Conservation (phyloP, 164 flowering plant species). For the Piper longum region DNA sequence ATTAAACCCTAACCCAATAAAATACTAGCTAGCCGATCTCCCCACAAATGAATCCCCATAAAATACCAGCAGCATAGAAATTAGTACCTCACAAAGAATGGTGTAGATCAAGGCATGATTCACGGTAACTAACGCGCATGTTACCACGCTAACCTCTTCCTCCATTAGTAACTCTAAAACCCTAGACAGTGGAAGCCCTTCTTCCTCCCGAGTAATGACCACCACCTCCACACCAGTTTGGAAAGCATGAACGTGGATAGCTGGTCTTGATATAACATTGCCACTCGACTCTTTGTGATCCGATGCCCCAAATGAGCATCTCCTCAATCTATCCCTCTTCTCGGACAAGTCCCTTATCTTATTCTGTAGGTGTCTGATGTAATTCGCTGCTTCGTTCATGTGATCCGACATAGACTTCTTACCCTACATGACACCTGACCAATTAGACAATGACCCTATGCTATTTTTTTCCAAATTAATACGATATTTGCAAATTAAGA, state of each 20-base stretch:
- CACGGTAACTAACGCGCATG: conserved; percentile 21
- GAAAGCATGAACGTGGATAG: conserved; percentile 15
- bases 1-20: no score
- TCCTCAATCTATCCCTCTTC: conserved; percentile 23
- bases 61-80: no score
- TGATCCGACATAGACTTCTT: conserved; percentile 34
- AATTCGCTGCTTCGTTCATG: conserved; percentile 27
- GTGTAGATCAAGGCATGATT: conserved; percentile 18
- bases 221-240: conserved; percentile 24
- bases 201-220: conserved; percentile 8
- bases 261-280: conserved; percentile 3
- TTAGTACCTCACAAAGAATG: conserved; percentile 28
- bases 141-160: conserved; percentile 26
- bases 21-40: no score
- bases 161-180: conserved; percentile 16
- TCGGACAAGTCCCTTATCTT: conserved; percentile 20
- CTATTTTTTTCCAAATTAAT: no score
- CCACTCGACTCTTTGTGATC: neutral
- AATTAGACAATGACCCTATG: no score
- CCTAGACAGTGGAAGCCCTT: conserved; percentile 17
- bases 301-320: neutral
- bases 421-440: conserved; percentile 16
- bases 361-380: conserved; percentile 20
- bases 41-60: no score
- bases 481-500: no score